Evolutionary conservation across 2,329 filamentous ascomycete species (phyloP).

Genomic region (Talaromyces islandicus): DNA sequence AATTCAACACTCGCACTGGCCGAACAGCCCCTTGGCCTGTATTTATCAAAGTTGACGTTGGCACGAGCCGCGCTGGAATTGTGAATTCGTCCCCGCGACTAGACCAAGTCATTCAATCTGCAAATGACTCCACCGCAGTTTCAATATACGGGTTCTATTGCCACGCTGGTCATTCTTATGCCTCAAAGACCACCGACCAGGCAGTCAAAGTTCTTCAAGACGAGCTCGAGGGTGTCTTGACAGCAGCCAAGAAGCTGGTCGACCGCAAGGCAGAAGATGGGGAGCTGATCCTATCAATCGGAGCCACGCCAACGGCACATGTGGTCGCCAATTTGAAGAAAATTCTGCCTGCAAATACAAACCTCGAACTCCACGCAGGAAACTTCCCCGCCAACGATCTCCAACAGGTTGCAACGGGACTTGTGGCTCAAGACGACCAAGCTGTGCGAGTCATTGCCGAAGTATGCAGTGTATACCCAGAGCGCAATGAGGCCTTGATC

Average conservation of each 20-base stretch:
- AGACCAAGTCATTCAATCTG: constrained; percentile 20
- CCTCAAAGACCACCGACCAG: constrained; percentile 22
- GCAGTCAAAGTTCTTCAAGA: constrained; percentile 24
- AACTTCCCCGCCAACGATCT: constrained; percentile 35
- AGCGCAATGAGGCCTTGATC: constrained; percentile 34
- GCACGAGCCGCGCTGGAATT: constrained; percentile 30
- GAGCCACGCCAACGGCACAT: constrained; percentile 34
- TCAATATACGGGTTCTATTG: constrained; percentile 34
- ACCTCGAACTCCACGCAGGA: constrained; percentile 33
- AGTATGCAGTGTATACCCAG: constrained; percentile 34
- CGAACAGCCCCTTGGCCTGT: constrained; percentile 23
- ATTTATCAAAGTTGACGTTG: constrained; percentile 36
- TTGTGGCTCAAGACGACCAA: constrained; percentile 23
- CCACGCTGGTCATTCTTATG: constrained; percentile 35
- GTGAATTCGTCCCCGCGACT: constrained; percentile 20
- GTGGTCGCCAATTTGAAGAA: constrained; percentile 24
- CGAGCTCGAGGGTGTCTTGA: constrained; percentile 26
- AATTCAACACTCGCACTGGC: constrained; percentile 2
- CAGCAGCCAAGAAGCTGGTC: constrained; percentile 21
- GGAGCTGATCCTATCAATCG: constrained; percentile 27
- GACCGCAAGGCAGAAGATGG: constrained; percentile 14
- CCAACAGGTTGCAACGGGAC: constrained; percentile 33
- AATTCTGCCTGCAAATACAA: constrained; percentile 18
- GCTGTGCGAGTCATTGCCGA: constrained; percentile 28
- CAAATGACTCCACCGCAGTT: constrained; percentile 22